phyloP scores from a whole-genome alignment of 306 rosid genomes.

The Dalbergia cochinchinensis region DNA sequence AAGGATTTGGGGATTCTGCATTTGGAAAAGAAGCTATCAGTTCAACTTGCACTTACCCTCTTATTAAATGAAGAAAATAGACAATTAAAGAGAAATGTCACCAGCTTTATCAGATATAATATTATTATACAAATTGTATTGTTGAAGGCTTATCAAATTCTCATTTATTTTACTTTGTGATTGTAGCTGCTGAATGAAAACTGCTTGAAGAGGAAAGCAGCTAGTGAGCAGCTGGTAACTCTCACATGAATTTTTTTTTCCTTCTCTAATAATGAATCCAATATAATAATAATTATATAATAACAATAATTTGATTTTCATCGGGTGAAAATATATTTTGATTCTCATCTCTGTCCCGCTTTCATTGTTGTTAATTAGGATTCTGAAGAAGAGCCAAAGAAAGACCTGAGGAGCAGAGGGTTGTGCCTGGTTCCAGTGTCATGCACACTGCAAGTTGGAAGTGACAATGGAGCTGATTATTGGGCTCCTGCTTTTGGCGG shows the following conservation, averaged over 20 bases:
- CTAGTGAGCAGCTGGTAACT: conserved; percentile 46
- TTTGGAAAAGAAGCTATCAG: conserved; percentile 27
- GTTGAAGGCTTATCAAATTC: conserved; percentile 24
- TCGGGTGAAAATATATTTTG: no score
- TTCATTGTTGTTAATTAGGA: conserved; percentile 55
- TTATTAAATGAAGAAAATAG: conserved; percentile 38
- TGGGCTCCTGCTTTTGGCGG: conserved; percentile 96
- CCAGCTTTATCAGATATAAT: conserved; percentile 50
- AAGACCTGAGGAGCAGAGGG: conserved; percentile 92
- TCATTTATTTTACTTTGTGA: conserved; percentile 27
- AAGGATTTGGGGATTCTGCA: conserved; percentile 46
- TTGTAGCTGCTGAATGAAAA: conserved; percentile 77
- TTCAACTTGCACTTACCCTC: conserved; percentile 14
- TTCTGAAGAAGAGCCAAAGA: conserved; percentile 67
- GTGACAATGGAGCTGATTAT: conserved; percentile 96
- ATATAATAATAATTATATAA: no score
- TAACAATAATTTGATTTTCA: no score
- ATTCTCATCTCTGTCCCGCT: not conserved
- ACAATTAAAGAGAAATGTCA: conserved; percentile 37
- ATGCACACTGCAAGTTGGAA: conserved; percentile 93
- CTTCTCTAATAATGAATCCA: not conserved
- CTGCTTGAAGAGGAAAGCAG: conserved; percentile 81
- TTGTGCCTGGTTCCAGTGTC: conserved; percentile 97
- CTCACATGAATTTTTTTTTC: no score
- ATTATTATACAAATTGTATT: conserved; percentile 30